Evolutionary conservation across 2,329 filamentous ascomycete species (phyloP).

Genomic region (Fusarium sp.): DNA sequence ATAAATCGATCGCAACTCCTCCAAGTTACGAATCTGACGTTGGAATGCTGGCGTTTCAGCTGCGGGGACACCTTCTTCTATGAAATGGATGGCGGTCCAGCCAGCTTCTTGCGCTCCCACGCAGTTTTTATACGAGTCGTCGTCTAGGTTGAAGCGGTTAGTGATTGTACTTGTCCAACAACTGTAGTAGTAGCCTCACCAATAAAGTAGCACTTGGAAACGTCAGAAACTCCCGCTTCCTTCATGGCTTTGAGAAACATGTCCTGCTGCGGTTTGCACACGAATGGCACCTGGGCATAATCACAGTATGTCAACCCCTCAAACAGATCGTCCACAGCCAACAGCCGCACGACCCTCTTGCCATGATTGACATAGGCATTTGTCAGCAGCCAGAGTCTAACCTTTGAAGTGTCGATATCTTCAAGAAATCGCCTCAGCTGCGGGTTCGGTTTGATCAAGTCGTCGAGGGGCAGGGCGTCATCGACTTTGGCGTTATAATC

Average conservation of each 20-base stretch:
- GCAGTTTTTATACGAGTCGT: conserved; percentile 89
- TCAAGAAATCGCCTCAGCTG: conserved; percentile 77
- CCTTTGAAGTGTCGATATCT: conserved; percentile 83
- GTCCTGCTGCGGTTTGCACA: conserved; percentile 85
- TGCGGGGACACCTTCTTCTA: conserved; percentile 75
- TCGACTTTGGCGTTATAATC: conserved; percentile 96
- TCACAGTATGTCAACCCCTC: conserved; percentile 96
- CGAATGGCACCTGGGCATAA: conserved; percentile 74
- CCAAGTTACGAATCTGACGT: conserved; percentile 78
- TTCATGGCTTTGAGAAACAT: conserved; percentile 91
- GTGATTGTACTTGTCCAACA: not conserved
- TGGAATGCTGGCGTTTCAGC: conserved; percentile 73
- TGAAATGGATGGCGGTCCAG: conserved; percentile 85
- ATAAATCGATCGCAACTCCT: conserved; percentile 78
- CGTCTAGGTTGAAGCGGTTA: conserved; percentile 64
- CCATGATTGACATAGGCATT: conserved; percentile 95
- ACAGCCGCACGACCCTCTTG: conserved; percentile 78
- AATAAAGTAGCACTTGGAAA: conserved; percentile 84
- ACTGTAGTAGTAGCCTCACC: conserved; percentile 65
- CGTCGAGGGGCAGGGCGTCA: conserved; percentile 90
- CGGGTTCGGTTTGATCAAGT: conserved; percentile 80
- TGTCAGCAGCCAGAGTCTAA: conserved; percentile 92
- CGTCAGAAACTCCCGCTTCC: conserved; percentile 75
- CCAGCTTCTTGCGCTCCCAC: conserved; percentile 78
- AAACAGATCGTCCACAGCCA: conserved; percentile 87